Evolutionary conservation across 2,329 filamentous ascomycete genomes (phyloP).

Genomic region (Lizonia empirigonia): DNA sequence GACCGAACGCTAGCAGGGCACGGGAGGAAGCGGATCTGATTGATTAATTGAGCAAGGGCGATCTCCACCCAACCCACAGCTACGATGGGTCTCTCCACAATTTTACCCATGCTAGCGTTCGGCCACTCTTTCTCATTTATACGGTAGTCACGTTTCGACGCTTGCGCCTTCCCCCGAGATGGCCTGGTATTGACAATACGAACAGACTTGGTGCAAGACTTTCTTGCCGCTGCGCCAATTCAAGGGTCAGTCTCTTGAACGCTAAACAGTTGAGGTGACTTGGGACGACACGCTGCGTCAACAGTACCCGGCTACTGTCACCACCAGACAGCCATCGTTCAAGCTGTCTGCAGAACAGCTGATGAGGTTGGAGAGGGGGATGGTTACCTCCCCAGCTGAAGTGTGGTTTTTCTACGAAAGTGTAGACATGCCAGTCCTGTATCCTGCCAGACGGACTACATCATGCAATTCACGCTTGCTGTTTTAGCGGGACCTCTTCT

Average conservation of each 20-base stretch:
- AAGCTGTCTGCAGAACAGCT: background rate
- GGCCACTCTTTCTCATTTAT: too few species aligned
- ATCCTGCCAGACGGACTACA: background rate
- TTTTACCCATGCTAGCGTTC: too few species aligned
- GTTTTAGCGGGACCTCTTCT: background rate
- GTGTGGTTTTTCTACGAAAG: too few species aligned
- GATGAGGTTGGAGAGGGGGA: too few species aligned
- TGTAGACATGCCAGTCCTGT: too few species aligned
- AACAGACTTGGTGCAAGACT: background rate
- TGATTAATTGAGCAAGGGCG: too few species aligned
- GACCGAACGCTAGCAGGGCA: too few species aligned
- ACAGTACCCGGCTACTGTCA: background rate
- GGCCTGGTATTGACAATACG: background rate
- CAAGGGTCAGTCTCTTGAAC: background rate
- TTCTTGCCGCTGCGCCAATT: background rate
- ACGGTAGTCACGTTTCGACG: background rate
- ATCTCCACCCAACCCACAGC: too few species aligned
- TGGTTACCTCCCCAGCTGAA: too few species aligned
- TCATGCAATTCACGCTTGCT: background rate
- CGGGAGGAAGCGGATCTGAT: too few species aligned
- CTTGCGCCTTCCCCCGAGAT: constrained; percentile 14
- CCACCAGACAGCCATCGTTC: background rate
- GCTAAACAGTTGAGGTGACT: background rate
- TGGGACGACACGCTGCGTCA: background rate
- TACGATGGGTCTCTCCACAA: too few species aligned